These are phyloP conservation scores for Oldenlandia corymbosa DNA, from an alignment of 257 asterid genomes.

Conservation along the genomic window DNA sequence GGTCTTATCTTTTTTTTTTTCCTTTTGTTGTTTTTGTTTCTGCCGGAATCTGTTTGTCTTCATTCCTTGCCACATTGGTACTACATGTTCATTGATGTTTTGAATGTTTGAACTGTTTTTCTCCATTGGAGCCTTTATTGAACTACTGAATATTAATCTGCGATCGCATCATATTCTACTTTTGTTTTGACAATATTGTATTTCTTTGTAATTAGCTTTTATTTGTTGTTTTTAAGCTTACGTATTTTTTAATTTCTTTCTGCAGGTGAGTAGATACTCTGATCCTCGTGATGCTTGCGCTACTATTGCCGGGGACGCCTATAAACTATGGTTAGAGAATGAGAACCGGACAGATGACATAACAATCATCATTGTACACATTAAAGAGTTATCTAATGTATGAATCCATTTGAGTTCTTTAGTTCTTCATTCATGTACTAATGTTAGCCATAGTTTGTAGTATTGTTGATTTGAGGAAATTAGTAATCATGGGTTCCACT, in stretches of 20 bases:
- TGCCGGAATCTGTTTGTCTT: too few species aligned
- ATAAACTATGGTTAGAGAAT: conserved; percentile 81
- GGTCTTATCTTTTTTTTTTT: too few species aligned
- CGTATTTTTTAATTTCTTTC: conserved; percentile 1
- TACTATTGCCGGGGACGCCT: conserved; percentile 74
- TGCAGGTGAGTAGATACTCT: conserved; percentile 53
- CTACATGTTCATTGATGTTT: too few species aligned
- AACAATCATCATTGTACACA: conserved; percentile 78
- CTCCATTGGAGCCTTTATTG: too few species aligned
- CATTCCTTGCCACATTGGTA: too few species aligned
- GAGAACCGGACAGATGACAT: conserved; percentile 96
- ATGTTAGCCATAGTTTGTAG: conserved; percentile 6
- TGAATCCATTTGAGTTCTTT: conserved; percentile 35
- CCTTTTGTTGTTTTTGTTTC: too few species aligned
- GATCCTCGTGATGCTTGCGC: conserved; percentile 89
- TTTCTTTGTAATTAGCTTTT: not conserved
- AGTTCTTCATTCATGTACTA: conserved; percentile 6
- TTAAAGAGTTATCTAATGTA: conserved; percentile 59
- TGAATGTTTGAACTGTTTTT: too few species aligned
- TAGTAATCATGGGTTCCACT: conserved; percentile 9
- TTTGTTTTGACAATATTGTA: too few species aligned
- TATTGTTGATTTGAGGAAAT: conserved; percentile 12
- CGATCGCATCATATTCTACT: not conserved
- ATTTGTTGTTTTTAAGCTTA: not conserved
- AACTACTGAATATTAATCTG: too few species aligned